phyloP scores from a whole-genome alignment of 2,329 filamentous ascomycete species.

The Trichoderma sp. region DNA sequence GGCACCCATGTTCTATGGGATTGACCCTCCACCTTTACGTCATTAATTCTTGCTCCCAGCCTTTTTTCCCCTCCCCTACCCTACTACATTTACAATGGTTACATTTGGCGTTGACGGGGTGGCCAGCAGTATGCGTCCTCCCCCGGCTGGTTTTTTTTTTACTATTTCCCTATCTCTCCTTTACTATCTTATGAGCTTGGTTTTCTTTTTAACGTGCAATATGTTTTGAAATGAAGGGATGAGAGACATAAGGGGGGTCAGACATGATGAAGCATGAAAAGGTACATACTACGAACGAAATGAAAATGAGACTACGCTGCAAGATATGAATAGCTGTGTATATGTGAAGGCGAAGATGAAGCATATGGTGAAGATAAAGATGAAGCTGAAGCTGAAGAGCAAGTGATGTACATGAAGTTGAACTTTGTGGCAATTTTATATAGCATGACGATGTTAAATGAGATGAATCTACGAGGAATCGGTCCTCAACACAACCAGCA shows the following conservation, averaged over 20 bases:
- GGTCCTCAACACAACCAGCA: too few species aligned
- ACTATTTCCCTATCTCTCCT: background rate
- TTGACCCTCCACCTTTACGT: background rate
- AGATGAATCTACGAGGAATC: background rate
- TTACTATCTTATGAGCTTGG: background rate
- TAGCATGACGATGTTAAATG: background rate
- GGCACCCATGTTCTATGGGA: background rate
- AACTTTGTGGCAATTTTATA: background rate
- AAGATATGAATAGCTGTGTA: background rate
- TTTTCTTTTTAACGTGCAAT: background rate
- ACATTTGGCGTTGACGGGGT: slow-evolving; percentile 7
- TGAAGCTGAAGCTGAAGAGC: too few species aligned
- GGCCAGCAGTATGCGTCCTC: background rate
- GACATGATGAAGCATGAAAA: slow-evolving; percentile 15
- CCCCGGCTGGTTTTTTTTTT: background rate
- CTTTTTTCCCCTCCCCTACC: background rate
- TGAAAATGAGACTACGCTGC: background rate
- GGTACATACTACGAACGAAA: slow-evolving; percentile 18
- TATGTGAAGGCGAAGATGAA: background rate
- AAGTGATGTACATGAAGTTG: background rate
- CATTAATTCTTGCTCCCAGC: background rate
- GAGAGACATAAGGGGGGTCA: background rate
- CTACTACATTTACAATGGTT: background rate
- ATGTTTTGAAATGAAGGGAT: slow-evolving; percentile 12
- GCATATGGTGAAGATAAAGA: background rate